Conservation (phyloP, 2,329 filamentous ascomycete genomes). For the Ophiostoma quercus region DNA sequence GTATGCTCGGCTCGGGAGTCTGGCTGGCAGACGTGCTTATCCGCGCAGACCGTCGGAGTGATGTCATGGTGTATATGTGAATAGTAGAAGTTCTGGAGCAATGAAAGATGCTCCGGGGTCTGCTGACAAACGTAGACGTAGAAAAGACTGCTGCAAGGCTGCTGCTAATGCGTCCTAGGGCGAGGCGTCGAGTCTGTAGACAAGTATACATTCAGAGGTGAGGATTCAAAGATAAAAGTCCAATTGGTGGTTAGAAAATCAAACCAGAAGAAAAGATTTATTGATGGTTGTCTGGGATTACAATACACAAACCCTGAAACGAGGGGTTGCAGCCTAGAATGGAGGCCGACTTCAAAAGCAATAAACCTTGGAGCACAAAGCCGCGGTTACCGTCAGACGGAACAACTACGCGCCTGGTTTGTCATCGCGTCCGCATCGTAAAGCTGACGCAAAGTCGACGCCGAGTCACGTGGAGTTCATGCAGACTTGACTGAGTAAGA, state of each 20-base stretch:
- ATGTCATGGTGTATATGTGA: constrained; percentile 19
- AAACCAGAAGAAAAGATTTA: too few relatives aligned
- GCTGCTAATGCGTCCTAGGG: not conserved
- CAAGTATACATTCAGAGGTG: not conserved
- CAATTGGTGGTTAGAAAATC: too few relatives aligned
- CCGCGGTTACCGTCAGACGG: not conserved
- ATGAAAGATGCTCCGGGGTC: not conserved
- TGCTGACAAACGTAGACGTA: not conserved
- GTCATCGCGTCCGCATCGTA: constrained; percentile 27
- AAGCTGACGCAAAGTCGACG: constrained; percentile 24
- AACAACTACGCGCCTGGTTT: constrained; percentile 27
- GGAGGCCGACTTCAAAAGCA: constrained; percentile 6
- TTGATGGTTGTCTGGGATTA: too few relatives aligned
- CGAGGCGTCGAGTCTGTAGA: not conserved
- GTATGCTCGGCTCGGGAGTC: not conserved
- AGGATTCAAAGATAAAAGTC: too few relatives aligned
- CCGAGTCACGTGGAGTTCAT: constrained; percentile 30
- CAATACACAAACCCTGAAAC: not conserved
- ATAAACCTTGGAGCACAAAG: not conserved
- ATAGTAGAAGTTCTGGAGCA: not conserved
- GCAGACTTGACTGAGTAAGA: too few relatives aligned
- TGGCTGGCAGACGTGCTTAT: constrained; percentile 33
- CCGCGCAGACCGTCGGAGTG: constrained; percentile 37
- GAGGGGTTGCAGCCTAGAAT: not conserved
- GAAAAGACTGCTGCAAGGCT: not conserved